Evolutionary conservation across 2,329 filamentous ascomycete genomes (phyloP).

Genomic region (Aspergillus aculeatus): DNA sequence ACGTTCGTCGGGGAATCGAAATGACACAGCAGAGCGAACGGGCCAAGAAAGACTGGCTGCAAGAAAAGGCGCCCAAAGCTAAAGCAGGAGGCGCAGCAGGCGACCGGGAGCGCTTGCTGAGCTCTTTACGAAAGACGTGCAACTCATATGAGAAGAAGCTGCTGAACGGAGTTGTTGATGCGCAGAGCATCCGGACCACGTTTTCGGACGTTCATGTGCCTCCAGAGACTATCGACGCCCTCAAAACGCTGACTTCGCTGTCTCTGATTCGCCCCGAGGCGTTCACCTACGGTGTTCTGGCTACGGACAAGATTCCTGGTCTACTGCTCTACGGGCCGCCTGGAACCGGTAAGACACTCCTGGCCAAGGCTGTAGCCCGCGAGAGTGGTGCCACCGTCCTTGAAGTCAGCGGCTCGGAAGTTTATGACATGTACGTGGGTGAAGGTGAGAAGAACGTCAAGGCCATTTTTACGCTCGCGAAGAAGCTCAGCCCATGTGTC

Average conservation of each 20-base stretch:
- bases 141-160: slow-evolving; percentile 81
- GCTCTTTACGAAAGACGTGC: slow-evolving; percentile 55
- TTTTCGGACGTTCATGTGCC: slow-evolving; percentile 86
- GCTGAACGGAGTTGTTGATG: slow-evolving; percentile 76
- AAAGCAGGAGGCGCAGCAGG: slow-evolving; percentile 32
- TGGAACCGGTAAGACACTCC: slow-evolving; percentile 61
- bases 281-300: slow-evolving; percentile 93
- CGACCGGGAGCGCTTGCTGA: slow-evolving; percentile 45
- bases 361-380: slow-evolving; percentile 65
- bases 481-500: slow-evolving; percentile 86
- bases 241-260: slow-evolving; percentile 85
- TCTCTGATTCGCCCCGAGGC: slow-evolving; percentile 86
- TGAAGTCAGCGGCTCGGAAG: slow-evolving; percentile 83
- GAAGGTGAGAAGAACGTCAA: slow-evolving; percentile 95
- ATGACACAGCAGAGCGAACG: slow-evolving; percentile 44
- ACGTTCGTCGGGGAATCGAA: slow-evolving; percentile 37
- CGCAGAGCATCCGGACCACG: slow-evolving; percentile 77
- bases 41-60: slow-evolving; percentile 39
- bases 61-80: slow-evolving; percentile 33
- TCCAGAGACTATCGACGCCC: slow-evolving; percentile 75
- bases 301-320: slow-evolving; percentile 86
- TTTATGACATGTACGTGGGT: slow-evolving; percentile 95
- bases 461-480: slow-evolving; percentile 85
- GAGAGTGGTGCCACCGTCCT: slow-evolving; percentile 68
- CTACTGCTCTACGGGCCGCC: slow-evolving; percentile 85